phyloP scores from a whole-genome alignment of 1,284 basidiomycete species.

The Erythrobasidium hasegawianum region DNA sequence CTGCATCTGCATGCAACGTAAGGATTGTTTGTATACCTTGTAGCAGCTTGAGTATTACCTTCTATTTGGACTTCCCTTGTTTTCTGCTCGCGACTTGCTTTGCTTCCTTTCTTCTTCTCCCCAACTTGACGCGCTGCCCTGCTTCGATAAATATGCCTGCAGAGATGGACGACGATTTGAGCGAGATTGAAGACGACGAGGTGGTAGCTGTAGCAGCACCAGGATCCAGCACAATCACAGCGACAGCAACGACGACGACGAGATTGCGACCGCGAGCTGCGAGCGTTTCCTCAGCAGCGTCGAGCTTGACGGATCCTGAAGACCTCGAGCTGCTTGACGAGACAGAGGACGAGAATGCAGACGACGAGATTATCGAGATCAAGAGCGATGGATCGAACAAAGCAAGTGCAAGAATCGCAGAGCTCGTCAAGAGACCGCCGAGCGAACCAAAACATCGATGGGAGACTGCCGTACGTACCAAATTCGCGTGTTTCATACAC shows the following conservation, averaged over 20 bases:
- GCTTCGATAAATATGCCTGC: not conserved
- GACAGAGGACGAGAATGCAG: slow-evolving; percentile 16
- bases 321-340: slow-evolving; percentile 18
- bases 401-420: slow-evolving; percentile 1
- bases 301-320: slow-evolving; percentile 31
- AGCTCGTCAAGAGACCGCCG: slow-evolving; percentile 23
- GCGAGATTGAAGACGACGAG: slow-evolving; percentile 1
- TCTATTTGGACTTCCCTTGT: too few species aligned
- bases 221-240: not conserved
- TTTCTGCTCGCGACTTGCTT: too few species aligned
- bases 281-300: slow-evolving; percentile 16
- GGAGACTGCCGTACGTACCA: slow-evolving; percentile 25
- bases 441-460: slow-evolving; percentile 27
- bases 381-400: slow-evolving; percentile 24
- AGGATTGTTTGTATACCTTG: too few species aligned
- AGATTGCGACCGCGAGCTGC: not conserved
- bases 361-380: slow-evolving; percentile 25
- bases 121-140: too few species aligned
- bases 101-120: too few species aligned
- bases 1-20: too few species aligned
- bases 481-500: not conserved
- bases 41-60: too few species aligned
- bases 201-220: not conserved
- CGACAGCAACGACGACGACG: not conserved
- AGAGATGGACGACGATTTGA: not conserved